Percentiles rank a stretch among this genome's conserved stretches.
Conservation (phyloP, 257 asterid species). For the Solanum megistacrolobum region DNA sequence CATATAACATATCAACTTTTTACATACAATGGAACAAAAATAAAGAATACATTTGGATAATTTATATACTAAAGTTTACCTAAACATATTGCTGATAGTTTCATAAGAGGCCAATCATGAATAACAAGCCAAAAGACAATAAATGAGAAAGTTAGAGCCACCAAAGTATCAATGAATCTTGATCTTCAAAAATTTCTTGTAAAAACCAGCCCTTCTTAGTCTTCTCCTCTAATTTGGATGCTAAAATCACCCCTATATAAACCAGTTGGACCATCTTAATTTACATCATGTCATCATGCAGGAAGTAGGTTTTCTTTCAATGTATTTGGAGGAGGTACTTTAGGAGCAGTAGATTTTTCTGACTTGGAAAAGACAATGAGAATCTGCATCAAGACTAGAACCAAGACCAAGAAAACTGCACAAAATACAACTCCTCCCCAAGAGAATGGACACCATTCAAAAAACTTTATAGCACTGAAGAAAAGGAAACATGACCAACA, state of each 20-base stretch:
- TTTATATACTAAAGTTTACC: background rate
- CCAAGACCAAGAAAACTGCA: conserved; percentile 42
- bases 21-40: background rate
- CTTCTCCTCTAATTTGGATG: background rate
- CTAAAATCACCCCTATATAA: background rate
- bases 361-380: conserved; percentile 60
- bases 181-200: background rate
- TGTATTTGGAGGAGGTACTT: conserved; percentile 16
- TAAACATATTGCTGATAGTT: background rate
- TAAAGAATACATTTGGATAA: background rate
- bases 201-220: background rate
- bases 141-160: background rate
- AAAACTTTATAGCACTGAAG: conserved; percentile 27
- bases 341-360: conserved; percentile 39
- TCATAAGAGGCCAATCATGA: background rate
- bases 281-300: background rate
- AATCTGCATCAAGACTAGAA: conserved; percentile 56
- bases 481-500: conserved; percentile 51
- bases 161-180: background rate
- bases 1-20: background rate
- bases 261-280: background rate
- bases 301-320: conserved; percentile 47
- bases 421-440: conserved; percentile 52
- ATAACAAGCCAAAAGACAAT: background rate
- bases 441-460: conserved; percentile 51